Conservation (phyloP, 1,284 basidiomycete genomes). For the Tilletia caries region DNA sequence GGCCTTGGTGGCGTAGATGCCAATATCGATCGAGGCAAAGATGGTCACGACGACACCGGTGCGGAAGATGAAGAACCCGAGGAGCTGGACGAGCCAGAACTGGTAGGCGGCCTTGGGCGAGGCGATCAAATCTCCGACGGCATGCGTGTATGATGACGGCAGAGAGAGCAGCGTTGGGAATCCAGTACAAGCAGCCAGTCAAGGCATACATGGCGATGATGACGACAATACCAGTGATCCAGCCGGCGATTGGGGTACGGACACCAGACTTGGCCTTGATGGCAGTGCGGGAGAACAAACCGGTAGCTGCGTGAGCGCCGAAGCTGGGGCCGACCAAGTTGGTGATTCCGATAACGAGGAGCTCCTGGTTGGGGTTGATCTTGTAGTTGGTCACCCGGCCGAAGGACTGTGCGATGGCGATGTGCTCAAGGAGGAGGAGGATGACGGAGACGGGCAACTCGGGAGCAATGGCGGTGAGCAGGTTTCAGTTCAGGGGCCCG, state of each 20-base stretch:
- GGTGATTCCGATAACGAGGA: conserved; percentile 95
- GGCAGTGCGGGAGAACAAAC: conserved; percentile 94
- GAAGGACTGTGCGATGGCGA: conserved; percentile 87
- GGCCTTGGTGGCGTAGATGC: conserved; percentile 84
- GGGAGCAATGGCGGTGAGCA: conserved; percentile 69
- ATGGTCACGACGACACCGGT: conserved; percentile 80
- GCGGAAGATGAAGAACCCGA: conserved; percentile 87
- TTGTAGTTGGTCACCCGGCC: conserved; percentile 94
- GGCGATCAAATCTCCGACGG: conserved; percentile 82
- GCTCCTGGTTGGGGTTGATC: conserved; percentile 94
- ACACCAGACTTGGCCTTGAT: conserved; percentile 95
- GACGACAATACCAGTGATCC: conserved; percentile 81
- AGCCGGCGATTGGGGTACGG: conserved; percentile 85
- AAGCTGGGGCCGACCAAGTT: conserved; percentile 67
- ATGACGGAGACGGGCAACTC: conserved; percentile 89
- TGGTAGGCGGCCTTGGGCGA: conserved; percentile 80
- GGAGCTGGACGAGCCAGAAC: conserved; percentile 89
- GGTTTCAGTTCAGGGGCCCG: conserved; percentile 58
- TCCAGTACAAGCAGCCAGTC: conserved; percentile 43
- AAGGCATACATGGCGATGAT: conserved; percentile 91
- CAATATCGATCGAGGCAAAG: conserved; percentile 70
- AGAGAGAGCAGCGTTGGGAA: conserved; percentile 66
- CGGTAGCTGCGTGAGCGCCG: conserved; percentile 90
- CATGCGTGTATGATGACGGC: conserved; percentile 94
- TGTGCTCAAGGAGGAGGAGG: conserved; percentile 91